Percentiles rank a stretch among this genome's conserved stretches.
These are phyloP conservation scores for Debaryomyces castellii DNA, from an alignment of 805 yeast genomes.

Conservation along the genomic window DNA sequence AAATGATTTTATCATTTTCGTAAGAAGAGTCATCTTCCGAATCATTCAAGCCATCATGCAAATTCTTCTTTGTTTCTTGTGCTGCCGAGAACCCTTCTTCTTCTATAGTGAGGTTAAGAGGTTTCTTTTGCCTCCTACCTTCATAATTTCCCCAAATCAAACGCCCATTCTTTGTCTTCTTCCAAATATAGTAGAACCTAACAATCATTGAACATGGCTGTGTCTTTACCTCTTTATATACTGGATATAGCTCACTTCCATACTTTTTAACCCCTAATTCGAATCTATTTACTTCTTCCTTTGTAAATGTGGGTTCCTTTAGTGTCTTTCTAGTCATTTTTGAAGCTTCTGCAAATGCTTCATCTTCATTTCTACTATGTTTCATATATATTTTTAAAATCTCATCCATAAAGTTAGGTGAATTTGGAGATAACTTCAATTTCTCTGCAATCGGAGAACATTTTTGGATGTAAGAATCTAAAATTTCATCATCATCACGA, in stretches of 20 bases:
- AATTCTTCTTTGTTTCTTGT: slow-evolving; percentile 8
- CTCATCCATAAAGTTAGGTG: slow-evolving; percentile 84
- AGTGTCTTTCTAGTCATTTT: slow-evolving; percentile 56
- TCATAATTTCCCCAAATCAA: slow-evolving; percentile 79
- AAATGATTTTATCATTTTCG: slow-evolving; percentile 51
- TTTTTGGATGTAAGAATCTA: slow-evolving; percentile 54
- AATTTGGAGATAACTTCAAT: slow-evolving; percentile 54
- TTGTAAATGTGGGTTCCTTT: slow-evolving; percentile 73
- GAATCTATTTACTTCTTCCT: slow-evolving; percentile 63
- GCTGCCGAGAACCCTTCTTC: slow-evolving; percentile 10
- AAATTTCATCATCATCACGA: slow-evolving; percentile 31
- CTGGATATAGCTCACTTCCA: slow-evolving; percentile 81
- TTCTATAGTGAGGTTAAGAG: slow-evolving; percentile 29
- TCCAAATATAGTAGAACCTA: slow-evolving; percentile 88
- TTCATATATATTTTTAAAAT: slow-evolving; percentile 56
- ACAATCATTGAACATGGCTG: slow-evolving; percentile 80
- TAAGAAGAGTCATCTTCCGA: slow-evolving; percentile 71
- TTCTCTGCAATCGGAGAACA: slow-evolving; percentile 58
- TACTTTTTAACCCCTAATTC: slow-evolving; percentile 70
- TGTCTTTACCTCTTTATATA: slow-evolving; percentile 65
- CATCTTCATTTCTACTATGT: slow-evolving; percentile 46
- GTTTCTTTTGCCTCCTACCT: slow-evolving; percentile 64
- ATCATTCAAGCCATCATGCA: slow-evolving; percentile 54
- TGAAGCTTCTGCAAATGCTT: slow-evolving; percentile 47
- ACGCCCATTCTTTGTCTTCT: slow-evolving; percentile 75